phyloP scores from a whole-genome alignment of 192 early-diverging fungal species.

The Funneliformis geosporum region DNA sequence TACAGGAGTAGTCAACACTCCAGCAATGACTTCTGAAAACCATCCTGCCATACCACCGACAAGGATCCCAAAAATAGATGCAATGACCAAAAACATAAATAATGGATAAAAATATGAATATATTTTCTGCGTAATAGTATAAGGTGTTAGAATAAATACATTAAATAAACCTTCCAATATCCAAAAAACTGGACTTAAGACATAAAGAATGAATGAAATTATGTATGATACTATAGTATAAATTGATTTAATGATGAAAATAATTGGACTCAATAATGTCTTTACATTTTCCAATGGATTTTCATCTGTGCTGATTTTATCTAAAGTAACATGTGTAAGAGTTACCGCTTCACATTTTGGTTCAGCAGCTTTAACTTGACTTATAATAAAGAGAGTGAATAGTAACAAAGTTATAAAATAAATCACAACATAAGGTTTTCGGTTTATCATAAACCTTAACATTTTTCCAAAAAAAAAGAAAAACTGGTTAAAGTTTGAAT shows the following conservation, averaged over 20 bases:
- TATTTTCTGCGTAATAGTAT: neutral
- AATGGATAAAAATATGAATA: constrained; percentile 13
- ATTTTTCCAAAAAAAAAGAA: neutral
- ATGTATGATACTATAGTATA: neutral
- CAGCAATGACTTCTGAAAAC: constrained; percentile 21
- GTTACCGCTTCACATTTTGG: neutral
- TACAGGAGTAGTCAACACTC: neutral
- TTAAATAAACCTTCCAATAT: neutral
- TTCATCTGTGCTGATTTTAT: neutral
- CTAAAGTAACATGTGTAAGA: neutral
- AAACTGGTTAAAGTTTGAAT: no score
- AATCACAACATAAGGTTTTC: neutral
- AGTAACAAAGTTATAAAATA: neutral
- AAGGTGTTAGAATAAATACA: neutral
- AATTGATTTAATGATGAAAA: neutral
- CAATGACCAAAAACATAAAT: neutral
- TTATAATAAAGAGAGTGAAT: neutral
- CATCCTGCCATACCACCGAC: constrained; percentile 27
- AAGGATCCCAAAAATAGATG: constrained; percentile 2
- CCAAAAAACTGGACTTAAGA: neutral
- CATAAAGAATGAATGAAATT: neutral
- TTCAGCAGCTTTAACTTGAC: neutral
- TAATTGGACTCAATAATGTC: neutral
- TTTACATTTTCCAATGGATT: neutral
- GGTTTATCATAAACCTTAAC: neutral